phyloP scores from a whole-genome alignment of 2,329 filamentous ascomycete species.

The Penicillium sp. region DNA sequence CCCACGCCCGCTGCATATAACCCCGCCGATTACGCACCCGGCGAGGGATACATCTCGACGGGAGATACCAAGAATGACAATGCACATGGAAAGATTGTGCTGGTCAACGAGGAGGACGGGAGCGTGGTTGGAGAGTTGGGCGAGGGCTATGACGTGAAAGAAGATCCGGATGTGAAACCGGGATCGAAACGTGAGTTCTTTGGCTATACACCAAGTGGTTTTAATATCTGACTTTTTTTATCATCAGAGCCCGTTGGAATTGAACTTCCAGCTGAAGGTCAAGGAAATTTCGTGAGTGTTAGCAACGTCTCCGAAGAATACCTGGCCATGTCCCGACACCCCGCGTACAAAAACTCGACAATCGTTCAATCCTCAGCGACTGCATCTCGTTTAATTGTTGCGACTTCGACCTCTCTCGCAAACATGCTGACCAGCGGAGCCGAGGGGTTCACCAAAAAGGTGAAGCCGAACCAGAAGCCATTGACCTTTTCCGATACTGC shows the following conservation, averaged over 20 bases:
- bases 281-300: conserved; percentile 45
- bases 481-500: conserved; percentile 83
- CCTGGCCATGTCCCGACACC: conserved; percentile 71
- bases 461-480: conserved; percentile 69
- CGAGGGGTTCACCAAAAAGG: conserved; percentile 71
- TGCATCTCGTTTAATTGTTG: conserved; percentile 87
- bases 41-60: conserved; percentile 64
- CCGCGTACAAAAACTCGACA: conserved; percentile 81
- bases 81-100: conserved; percentile 69
- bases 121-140: conserved; percentile 89
- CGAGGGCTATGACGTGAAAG: conserved; percentile 72
- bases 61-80: conserved; percentile 27
- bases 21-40: conserved; percentile 70
- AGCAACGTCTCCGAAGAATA: conserved; percentile 53
- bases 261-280: conserved; percentile 43
- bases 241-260: conserved; percentile 45
- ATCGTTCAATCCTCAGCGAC: conserved; percentile 81
- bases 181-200: conserved; percentile 76
- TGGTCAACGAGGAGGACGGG: conserved; percentile 93
- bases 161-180: conserved; percentile 66
- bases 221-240: conserved; percentile 5
- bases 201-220: not conserved
- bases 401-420: conserved; percentile 71
- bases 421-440: conserved; percentile 72
- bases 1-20: conserved; percentile 57